These are phyloP conservation scores for Leptodontidium sp. DNA, from an alignment of 2,329 filamentous ascomycete species.

Conservation along the genomic window DNA sequence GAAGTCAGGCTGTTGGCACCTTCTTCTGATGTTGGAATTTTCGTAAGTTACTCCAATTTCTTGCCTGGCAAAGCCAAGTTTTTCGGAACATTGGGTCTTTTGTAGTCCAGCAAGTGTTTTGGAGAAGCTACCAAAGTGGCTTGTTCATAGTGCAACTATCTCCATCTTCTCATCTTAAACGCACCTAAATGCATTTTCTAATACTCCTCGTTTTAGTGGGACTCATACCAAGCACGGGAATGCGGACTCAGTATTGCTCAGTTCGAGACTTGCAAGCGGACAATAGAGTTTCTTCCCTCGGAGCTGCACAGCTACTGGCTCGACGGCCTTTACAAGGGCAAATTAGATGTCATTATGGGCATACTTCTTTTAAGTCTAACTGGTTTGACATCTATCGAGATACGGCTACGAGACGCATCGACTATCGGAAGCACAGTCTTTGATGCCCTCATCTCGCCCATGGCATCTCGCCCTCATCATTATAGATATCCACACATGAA, in stretches of 20 bases:
- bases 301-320: conserved; percentile 1
- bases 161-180: background rate
- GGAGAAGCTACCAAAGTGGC: background rate
- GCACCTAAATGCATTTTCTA: background rate
- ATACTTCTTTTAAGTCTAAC: conserved; percentile 17
- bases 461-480: background rate
- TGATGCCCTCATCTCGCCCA: conserved; percentile 10
- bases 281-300: background rate
- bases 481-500: conserved; percentile 7
- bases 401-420: conserved; percentile 21
- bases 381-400: conserved; percentile 18
- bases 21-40: conserved; percentile 12
- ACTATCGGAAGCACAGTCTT: conserved; percentile 17
- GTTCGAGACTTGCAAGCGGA: conserved; percentile 7
- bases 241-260: conserved; percentile 13
- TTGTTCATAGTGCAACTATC: background rate
- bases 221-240: conserved; percentile 26
- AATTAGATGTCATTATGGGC: conserved; percentile 21
- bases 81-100: background rate
- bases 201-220: background rate
- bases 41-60: background rate
- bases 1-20: conserved; percentile 16
- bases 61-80: background rate
- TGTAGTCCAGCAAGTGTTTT: background rate
- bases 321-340: conserved; percentile 17